These are phyloP conservation scores for Pythium brassicae DNA, from an alignment of 352 stramenopile species.

Conservation along the genomic window DNA sequence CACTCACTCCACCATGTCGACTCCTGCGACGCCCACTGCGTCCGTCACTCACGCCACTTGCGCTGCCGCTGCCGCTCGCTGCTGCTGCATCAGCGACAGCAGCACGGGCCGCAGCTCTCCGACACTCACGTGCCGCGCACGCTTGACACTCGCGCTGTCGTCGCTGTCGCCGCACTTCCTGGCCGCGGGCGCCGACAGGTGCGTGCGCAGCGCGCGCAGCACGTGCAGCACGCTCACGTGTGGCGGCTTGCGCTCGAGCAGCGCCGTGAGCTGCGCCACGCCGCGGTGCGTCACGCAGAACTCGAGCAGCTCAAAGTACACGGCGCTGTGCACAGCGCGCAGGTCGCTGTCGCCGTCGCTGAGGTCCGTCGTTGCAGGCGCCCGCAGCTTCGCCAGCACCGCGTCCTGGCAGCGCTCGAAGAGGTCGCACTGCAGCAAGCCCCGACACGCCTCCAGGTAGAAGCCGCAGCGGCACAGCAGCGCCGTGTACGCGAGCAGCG, in stretches of 20 bases:
- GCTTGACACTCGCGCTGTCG: not conserved
- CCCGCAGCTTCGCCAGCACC: slow-evolving; percentile 19
- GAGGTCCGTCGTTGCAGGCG: slow-evolving; percentile 6
- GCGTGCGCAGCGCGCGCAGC: slow-evolving; percentile 37
- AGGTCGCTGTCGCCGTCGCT: slow-evolving; percentile 9
- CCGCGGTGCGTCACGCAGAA: slow-evolving; percentile 54
- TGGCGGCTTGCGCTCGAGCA: slow-evolving; percentile 48
- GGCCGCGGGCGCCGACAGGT: slow-evolving; percentile 22
- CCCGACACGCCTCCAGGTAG: slow-evolving; percentile 47
- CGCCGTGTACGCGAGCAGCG: slow-evolving; percentile 56
- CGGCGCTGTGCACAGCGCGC: slow-evolving; percentile 14
- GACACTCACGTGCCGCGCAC: slow-evolving; percentile 35
- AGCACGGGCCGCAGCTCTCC: slow-evolving; percentile 42
- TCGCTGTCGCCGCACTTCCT: not conserved
- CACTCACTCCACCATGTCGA: not conserved
- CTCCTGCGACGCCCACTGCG: not conserved
- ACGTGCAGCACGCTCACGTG: slow-evolving; percentile 60
- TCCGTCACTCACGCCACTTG: not conserved
- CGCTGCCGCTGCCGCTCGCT: slow-evolving; percentile 6
- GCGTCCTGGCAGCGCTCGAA: slow-evolving; percentile 56
- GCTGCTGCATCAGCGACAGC: slow-evolving; percentile 34
- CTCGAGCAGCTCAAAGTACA: slow-evolving; percentile 69
- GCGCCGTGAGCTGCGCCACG: slow-evolving; percentile 33
- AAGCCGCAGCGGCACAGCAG: slow-evolving; percentile 50
- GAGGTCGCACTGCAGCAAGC: slow-evolving; percentile 56